Evolutionary conservation across 257 asterid genomes (phyloP).

Genomic region (Craterostigma plantagineum): DNA sequence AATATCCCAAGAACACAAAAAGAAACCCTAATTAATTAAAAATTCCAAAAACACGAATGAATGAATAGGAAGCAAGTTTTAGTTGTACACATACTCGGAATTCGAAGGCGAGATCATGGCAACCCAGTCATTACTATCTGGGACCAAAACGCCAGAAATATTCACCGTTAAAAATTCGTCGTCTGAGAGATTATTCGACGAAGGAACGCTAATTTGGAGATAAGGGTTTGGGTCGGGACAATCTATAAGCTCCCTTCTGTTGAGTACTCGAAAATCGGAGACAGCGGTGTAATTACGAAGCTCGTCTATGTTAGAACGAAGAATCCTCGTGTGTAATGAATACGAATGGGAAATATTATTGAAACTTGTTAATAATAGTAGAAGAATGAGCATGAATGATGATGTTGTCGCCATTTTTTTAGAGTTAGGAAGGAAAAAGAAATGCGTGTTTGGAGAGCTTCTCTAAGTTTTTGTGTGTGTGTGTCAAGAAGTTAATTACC

Average conservation of each 20-base stretch:
- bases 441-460: too few species aligned
- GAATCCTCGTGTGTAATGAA: conserved; percentile 11
- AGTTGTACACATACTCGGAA: conserved; percentile 23
- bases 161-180: conserved; percentile 34
- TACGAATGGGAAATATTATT: conserved; percentile 4
- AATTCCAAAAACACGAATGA: too few species aligned
- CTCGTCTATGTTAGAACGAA: conserved; percentile 12
- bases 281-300: conserved; percentile 41
- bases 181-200: conserved; percentile 26
- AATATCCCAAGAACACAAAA: not conserved
- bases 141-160: conserved; percentile 33
- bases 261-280: conserved; percentile 46
- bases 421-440: too few species aligned
- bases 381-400: too few species aligned
- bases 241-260: conserved; percentile 16
- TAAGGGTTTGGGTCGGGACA: conserved; percentile 43
- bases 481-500: too few species aligned
- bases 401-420: too few species aligned
- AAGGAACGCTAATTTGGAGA: conserved; percentile 18
- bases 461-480: too few species aligned
- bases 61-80: too few species aligned
- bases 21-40: not conserved
- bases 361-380: too few species aligned
- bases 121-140: conserved; percentile 45
- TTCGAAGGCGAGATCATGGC: conserved; percentile 76